Evolutionary conservation across 345 rosid genomes (phyloP), one percentile per base, ranked within the genome.

Genomic region (Populus alba): DNA sequence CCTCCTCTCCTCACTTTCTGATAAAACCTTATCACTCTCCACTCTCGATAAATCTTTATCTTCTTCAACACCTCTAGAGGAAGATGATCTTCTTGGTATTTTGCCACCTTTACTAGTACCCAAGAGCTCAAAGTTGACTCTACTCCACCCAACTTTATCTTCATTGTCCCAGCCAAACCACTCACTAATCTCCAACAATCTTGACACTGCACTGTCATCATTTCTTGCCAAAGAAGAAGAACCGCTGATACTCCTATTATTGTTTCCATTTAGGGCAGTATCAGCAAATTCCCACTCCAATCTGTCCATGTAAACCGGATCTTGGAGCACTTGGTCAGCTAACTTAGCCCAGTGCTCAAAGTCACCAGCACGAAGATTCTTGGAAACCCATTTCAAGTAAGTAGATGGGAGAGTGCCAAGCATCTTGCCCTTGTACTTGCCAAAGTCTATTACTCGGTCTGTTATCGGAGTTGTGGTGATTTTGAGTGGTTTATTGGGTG

Each of bases 141-240:
- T 81, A 8, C 90, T 84, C 97, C 98, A 94, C 62, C 91, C 95
- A 66, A 67, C 81, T 83, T 87, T 87, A 76, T 92, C 94, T 23
- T 88, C 90, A 43, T 88, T 87, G 76, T 95, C 94, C 97, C 97
- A 95, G 74, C 97, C 94, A 66, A 92, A 95, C 72, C 92, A 88
- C 78, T 89, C 90, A 71, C 92, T 91, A n/a, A 91, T 80, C 78
- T 90, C 98, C 79, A 85, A 70, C 92, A 94, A 75, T 79, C 78
- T 81, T 2, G 91, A 79, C 65, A 87, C 93, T 31, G 89, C 88
- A 57, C 72, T 23, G 5, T 37, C 43, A 20, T 18, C 22, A 8
- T 5, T 61, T 22, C 29, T 4, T 2, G 27, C 13, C 10, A 66
- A 62, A 27, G 80, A 47, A 5, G 16, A 18, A 11, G 18, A 18